Percentiles rank a stretch among this genome's conserved stretches.
Evolutionary conservation across 371 early-diverging fungal genomes (phyloP).

Genomic region (Nematocida sp.): DNA sequence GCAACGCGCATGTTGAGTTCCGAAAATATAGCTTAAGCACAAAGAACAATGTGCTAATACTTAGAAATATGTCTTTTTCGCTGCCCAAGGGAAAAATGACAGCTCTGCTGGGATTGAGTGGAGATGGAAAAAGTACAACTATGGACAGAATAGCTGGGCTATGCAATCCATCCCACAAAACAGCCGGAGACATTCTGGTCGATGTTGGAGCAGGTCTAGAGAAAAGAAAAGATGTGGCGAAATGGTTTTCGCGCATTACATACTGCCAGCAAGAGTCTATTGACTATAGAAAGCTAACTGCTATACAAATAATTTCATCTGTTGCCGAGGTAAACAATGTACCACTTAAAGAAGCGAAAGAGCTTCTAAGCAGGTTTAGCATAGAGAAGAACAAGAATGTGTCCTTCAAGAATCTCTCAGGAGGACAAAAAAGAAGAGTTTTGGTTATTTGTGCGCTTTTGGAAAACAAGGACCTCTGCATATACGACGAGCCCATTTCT

Average conservation of each 20-base stretch:
- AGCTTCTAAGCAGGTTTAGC: not conserved
- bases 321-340: not conserved
- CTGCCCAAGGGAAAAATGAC: not conserved
- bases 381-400: not conserved
- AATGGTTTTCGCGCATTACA: not conserved
- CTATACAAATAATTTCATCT: not conserved
- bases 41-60: too few species aligned
- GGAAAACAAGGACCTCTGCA: constrained; percentile 6
- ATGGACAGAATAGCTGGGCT: not conserved
- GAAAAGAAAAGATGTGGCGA: not conserved
- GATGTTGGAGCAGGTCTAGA: not conserved
- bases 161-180: not conserved
- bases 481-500: constrained; percentile 33
- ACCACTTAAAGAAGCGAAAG: not conserved
- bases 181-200: not conserved
- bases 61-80: not conserved
- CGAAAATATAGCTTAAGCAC: too few species aligned
- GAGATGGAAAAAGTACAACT: not conserved
- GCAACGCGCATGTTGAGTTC: too few species aligned
- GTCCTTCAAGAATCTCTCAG: constrained; percentile 27
- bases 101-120: not conserved
- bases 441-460: constrained; percentile 16
- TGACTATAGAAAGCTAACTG: not conserved
- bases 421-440: constrained; percentile 21
- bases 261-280: not conserved